These are phyloP conservation scores for Urochloa ruziziensis DNA, from an alignment of 176 grass and related monocot genomes.

Conservation along the genomic window DNA sequence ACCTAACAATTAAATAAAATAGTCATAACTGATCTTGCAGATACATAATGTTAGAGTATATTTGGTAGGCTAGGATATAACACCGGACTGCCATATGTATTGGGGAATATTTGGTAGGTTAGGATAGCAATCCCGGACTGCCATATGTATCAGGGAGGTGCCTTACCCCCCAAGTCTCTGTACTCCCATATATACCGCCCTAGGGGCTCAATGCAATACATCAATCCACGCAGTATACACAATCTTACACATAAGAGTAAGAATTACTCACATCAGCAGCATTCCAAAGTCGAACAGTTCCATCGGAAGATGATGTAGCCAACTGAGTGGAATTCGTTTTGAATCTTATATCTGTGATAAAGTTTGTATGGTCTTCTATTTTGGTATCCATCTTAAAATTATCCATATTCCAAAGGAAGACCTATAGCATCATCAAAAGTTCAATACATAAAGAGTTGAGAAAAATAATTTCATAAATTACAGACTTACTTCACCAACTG, in stretches of 20 bases:
- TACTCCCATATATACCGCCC: no score
- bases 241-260: background rate
- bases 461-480: background rate
- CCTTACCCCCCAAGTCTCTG: no score
- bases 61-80: no score
- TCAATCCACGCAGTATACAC: no score
- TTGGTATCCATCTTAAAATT: conserved; percentile 57
- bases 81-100: no score
- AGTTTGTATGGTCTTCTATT: conserved; percentile 61
- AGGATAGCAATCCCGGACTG: no score
- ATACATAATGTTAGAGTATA: no score
- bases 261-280: conserved; percentile 54
- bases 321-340: conserved; percentile 77
- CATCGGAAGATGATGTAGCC: conserved; percentile 79
- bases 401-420: conserved; percentile 84
- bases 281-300: conserved; percentile 75
- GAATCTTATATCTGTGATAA: conserved; percentile 78
- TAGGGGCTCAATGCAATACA: no score
- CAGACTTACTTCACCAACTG: background rate
- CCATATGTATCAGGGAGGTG: no score
- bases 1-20: background rate
- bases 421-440: conserved; percentile 42
- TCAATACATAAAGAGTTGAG: background rate
- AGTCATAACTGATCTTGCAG: background rate
- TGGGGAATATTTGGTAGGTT: no score